phyloP scores from a whole-genome alignment of 768 basidiomycete species.

The Lentinula detonsa region DNA sequence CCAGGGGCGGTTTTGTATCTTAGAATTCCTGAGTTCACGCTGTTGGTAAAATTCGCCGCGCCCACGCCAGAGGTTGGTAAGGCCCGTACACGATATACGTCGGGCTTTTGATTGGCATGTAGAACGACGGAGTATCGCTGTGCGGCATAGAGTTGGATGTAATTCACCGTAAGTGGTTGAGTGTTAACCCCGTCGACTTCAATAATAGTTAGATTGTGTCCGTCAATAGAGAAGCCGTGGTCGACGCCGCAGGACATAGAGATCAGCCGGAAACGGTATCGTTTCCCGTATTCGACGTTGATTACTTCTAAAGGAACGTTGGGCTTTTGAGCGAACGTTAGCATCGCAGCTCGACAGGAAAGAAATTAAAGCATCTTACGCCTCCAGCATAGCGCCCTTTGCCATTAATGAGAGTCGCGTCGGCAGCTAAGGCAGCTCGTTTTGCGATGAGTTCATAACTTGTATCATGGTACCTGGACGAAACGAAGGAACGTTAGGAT shows the following conservation, averaged over 20 bases:
- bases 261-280: constrained; percentile 52
- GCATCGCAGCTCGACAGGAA: not conserved
- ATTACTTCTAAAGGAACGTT: constrained; percentile 20
- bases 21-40: constrained; percentile 32
- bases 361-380: constrained; percentile 16
- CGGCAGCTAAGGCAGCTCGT: constrained; percentile 6
- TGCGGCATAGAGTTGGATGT: constrained; percentile 32
- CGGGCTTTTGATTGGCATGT: constrained; percentile 27
- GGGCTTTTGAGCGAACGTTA: not conserved
- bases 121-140: constrained; percentile 31
- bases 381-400: constrained; percentile 33
- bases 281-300: constrained; percentile 32
- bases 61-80: constrained; percentile 15
- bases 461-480: constrained; percentile 28
- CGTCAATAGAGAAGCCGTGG: constrained; percentile 37
- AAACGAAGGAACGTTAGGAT: not conserved
- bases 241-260: constrained; percentile 39
- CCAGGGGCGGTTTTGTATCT: constrained; percentile 30
- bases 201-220: constrained; percentile 33
- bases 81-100: constrained; percentile 34
- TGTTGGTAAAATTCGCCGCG: constrained; percentile 17
- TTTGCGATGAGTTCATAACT: constrained; percentile 17
- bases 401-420: constrained; percentile 41
- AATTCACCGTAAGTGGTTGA: constrained; percentile 28
- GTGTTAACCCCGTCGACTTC: constrained; percentile 32